Conservation (phyloP, 495 filamentous ascomycete genomes). For the Extremus antarcticus region DNA sequence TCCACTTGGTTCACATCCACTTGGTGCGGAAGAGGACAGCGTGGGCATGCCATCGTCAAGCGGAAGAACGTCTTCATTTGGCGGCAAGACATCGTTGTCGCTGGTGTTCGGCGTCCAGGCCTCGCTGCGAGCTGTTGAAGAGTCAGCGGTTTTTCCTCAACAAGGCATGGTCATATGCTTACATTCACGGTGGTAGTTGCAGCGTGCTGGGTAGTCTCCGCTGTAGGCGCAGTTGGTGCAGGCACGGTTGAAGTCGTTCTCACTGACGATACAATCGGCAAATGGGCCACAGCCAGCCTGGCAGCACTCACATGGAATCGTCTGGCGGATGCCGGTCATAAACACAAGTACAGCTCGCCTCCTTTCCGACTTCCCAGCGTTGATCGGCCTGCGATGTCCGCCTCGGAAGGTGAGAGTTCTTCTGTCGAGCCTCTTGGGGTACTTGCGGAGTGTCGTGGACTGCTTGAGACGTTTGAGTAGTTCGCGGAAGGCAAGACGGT, state of each 20-base stretch:
- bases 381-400: neutral
- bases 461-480: neutral
- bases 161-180: no score
- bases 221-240: neutral
- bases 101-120: no score
- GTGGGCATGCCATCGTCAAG: no score
- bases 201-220: neutral
- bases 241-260: neutral
- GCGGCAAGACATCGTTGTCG: no score
- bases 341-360: neutral
- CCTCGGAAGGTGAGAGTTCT: neutral
- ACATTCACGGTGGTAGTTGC: neutral
- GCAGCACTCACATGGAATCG: neutral
- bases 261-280: neutral
- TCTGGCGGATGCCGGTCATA: neutral
- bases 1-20: no score
- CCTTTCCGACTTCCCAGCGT: neutral
- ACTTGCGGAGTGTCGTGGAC: neutral
- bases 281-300: neutral
- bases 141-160: no score
- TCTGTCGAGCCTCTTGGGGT: neutral
- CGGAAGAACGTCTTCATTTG: no score
- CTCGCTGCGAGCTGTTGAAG: no score
- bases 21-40: no score
- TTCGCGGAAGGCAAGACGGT: neutral